Conservation (phyloP, 1,284 basidiomycete genomes). For the Cutaneotrichosporon dermatis region DNA sequence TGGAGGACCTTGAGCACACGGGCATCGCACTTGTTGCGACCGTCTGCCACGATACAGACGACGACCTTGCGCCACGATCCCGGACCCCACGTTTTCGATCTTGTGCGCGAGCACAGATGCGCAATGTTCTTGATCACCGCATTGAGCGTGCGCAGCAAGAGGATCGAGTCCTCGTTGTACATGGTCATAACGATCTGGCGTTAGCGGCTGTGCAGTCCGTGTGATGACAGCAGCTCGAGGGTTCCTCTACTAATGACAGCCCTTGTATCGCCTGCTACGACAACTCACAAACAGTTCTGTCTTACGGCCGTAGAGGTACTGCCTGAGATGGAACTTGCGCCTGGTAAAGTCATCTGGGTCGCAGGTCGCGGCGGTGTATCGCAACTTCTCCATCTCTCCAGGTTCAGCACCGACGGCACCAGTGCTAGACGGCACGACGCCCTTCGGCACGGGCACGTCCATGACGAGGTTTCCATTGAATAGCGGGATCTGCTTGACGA, state of each 20-base stretch:
- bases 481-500: slow-evolving; percentile 73
- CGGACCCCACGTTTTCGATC: slow-evolving; percentile 88
- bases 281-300: slow-evolving; percentile 71
- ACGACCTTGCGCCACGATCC: slow-evolving; percentile 94
- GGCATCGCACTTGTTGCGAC: slow-evolving; percentile 83
- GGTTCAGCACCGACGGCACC: slow-evolving; percentile 51
- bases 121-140: slow-evolving; percentile 87
- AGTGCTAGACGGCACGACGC: slow-evolving; percentile 52
- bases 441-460: slow-evolving; percentile 69
- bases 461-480: slow-evolving; percentile 77
- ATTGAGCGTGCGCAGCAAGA: slow-evolving; percentile 83
- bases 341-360: slow-evolving; percentile 55
- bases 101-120: slow-evolving; percentile 71
- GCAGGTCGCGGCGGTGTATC: slow-evolving; percentile 54
- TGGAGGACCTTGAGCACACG: slow-evolving; percentile 44
- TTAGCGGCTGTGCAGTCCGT: not conserved
- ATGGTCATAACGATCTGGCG: slow-evolving; percentile 80
- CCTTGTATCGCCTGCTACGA: too few species aligned
- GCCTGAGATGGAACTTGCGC: slow-evolving; percentile 69
- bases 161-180: slow-evolving; percentile 88
- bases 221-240: too few species aligned
- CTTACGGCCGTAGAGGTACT: slow-evolving; percentile 74
- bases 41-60: slow-evolving; percentile 87
- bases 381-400: slow-evolving; percentile 78
- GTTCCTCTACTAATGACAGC: too few species aligned